Evolutionary conservation across 306 rosid species (phyloP).

Genomic region (Begonia loranthoides): DNA sequence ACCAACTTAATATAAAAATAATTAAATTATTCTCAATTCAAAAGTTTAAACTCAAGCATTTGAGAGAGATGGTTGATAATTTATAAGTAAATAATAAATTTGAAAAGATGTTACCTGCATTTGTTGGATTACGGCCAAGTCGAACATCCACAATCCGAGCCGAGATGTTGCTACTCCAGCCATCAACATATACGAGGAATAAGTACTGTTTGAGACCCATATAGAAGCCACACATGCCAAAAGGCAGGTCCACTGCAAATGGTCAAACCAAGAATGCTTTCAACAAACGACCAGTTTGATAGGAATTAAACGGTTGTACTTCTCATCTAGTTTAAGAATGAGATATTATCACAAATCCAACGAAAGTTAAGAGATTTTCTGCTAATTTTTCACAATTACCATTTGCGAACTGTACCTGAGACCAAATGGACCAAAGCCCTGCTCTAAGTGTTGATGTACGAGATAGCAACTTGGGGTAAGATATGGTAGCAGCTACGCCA

Average conservation of each 20-base stretch:
- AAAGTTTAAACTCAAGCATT: no score
- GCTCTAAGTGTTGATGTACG: conserved; percentile 52
- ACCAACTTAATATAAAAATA: no score
- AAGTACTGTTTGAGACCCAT: conserved; percentile 24
- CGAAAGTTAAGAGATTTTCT: no score
- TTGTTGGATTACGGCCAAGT: conserved; percentile 73
- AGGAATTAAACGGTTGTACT: no score
- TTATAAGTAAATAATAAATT: background rate
- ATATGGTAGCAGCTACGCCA: conserved; percentile 63
- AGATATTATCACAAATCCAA: no score
- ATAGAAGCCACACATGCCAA: conserved; percentile 53
- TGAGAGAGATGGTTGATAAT: no score
- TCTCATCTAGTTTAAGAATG: no score
- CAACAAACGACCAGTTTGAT: no score
- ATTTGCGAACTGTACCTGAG: conserved; percentile 35
- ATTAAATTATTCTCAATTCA: no score
- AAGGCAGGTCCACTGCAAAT: conserved; percentile 63
- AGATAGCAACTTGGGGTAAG: conserved; percentile 48
- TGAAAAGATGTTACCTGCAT: conserved; percentile 48
- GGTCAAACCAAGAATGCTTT: no score
- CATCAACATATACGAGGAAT: conserved; percentile 59
- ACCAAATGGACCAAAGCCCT: conserved; percentile 85
- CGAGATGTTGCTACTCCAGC: conserved; percentile 70
- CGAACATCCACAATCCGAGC: conserved; percentile 93
- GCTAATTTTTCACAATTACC: no score